Percentiles rank a stretch among this genome's conserved stretches.
Evolutionary conservation across 2,329 filamentous ascomycete species (phyloP).

Genomic region (Colletotrichum sp.): DNA sequence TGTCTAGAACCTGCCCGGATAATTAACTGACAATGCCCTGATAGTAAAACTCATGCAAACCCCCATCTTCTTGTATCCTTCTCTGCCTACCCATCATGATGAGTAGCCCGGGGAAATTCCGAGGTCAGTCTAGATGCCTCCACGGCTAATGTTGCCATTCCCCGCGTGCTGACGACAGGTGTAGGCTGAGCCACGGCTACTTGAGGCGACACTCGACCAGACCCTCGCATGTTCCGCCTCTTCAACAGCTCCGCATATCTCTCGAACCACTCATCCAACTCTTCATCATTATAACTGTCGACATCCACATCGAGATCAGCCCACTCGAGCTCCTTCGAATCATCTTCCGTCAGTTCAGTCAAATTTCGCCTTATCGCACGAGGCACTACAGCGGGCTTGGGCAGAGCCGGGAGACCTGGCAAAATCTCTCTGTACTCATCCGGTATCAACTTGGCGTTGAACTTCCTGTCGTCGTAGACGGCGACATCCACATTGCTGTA

Average conservation of each 20-base stretch:
- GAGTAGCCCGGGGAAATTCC: neutral
- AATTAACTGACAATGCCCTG: too few relatives aligned
- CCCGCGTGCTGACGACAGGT: neutral
- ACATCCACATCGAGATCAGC: neutral
- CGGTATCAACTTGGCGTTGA: too few relatives aligned
- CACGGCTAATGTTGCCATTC: neutral
- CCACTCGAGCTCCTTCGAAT: neutral
- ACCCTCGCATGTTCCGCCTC: neutral
- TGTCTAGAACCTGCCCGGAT: too few relatives aligned
- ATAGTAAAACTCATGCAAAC: too few relatives aligned
- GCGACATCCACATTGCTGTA: too few relatives aligned
- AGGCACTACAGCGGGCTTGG: neutral
- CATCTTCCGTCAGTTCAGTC: neutral
- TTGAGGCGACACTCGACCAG: neutral
- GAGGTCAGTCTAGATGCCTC: neutral
- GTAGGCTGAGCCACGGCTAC: neutral
- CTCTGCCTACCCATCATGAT: neutral
- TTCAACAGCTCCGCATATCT: neutral
- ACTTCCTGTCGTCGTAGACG: accelerated
- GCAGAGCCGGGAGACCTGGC: too few relatives aligned
- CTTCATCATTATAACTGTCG: neutral
- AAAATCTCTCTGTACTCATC: too few relatives aligned
- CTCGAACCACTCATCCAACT: neutral
- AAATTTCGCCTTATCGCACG: neutral
- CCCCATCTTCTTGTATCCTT: too few relatives aligned